A percentile compares a stretch with the other conserved stretches of the same genome.
These are phyloP conservation scores for Calonectria leucothoes DNA, from an alignment of 2,329 filamentous ascomycete genomes.

Conservation along the genomic window DNA sequence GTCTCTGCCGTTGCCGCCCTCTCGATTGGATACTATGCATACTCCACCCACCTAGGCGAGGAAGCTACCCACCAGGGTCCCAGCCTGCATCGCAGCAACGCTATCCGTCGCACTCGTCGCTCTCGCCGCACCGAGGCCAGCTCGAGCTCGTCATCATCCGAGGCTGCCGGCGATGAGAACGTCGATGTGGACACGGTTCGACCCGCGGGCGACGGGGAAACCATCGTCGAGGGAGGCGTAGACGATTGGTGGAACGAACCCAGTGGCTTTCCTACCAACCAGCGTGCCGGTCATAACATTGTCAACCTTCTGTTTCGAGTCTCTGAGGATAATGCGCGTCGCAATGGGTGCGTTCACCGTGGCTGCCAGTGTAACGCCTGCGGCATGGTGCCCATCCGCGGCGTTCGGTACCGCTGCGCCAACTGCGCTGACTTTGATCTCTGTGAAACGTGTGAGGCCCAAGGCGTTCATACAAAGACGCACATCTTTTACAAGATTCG, in stretches of 20 bases:
- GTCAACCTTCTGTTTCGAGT: constrained; percentile 90
- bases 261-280: constrained; percentile 51
- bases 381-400: constrained; percentile 87
- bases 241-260: constrained; percentile 66
- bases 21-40: constrained; percentile 70
- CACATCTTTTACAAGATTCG: constrained; percentile 98
- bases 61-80: constrained; percentile 42
- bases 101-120: constrained; percentile 65
- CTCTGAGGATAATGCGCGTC: constrained; percentile 89
- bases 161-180: constrained; percentile 59
- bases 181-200: constrained; percentile 44
- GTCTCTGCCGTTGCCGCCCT: constrained; percentile 67
- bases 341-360: constrained; percentile 90
- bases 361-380: constrained; percentile 94
- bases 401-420: constrained; percentile 91
- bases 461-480: constrained; percentile 83
- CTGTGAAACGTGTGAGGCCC: constrained; percentile 91
- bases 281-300: constrained; percentile 79
- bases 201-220: constrained; percentile 52
- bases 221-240: constrained; percentile 53
- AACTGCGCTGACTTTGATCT: constrained; percentile 98
- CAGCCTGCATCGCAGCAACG: constrained; percentile 73
- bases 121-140: constrained; percentile 50
- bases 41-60: constrained; percentile 50
- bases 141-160: constrained; percentile 56